Conservation (phyloP, 192 early-diverging fungal species). For the Glomus cerebriforme region DNA sequence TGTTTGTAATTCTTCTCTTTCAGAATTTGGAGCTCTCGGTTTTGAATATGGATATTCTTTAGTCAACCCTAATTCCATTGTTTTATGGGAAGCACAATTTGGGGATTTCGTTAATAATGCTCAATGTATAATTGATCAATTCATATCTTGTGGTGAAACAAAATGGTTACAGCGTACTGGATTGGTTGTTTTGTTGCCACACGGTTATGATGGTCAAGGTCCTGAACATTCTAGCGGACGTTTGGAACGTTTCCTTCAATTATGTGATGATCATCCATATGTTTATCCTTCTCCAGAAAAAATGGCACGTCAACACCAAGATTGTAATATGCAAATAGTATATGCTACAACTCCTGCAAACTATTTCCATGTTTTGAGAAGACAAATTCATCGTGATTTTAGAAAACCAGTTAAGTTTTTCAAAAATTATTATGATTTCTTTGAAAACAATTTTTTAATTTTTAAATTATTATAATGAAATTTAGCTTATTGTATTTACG, state of each 20-base stretch:
- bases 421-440: background rate
- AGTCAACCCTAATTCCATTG: slow-evolving; percentile 89
- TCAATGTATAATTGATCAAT: slow-evolving; percentile 98
- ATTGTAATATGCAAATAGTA: slow-evolving; percentile 97
- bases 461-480: background rate
- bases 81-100: slow-evolving; percentile 99
- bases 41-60: slow-evolving; percentile 98
- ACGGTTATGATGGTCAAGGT: slow-evolving; percentile 98
- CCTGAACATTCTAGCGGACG: slow-evolving; percentile 97
- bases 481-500: slow-evolving; percentile 64
- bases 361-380: slow-evolving; percentile 94
- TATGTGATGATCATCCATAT: slow-evolving; percentile 95
- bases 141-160: slow-evolving; percentile 92
- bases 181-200: slow-evolving; percentile 84
- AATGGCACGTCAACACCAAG: slow-evolving; percentile 91
- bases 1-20: slow-evolving; percentile 92
- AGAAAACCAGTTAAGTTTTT: slow-evolving; percentile 81
- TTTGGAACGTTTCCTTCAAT: slow-evolving; percentile 93
- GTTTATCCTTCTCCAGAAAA: slow-evolving; percentile 75
- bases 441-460: background rate
- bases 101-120: slow-evolving; percentile 98
- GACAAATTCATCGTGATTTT: slow-evolving; percentile 97
- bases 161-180: slow-evolving; percentile 76
- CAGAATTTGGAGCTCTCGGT: slow-evolving; percentile 93
- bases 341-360: slow-evolving; percentile 96